A percentile compares a stretch with the other conserved stretches of the same genome.
Conservation (phyloP, 2,329 filamentous ascomycete species). For the Anisogramma anomala region DNA sequence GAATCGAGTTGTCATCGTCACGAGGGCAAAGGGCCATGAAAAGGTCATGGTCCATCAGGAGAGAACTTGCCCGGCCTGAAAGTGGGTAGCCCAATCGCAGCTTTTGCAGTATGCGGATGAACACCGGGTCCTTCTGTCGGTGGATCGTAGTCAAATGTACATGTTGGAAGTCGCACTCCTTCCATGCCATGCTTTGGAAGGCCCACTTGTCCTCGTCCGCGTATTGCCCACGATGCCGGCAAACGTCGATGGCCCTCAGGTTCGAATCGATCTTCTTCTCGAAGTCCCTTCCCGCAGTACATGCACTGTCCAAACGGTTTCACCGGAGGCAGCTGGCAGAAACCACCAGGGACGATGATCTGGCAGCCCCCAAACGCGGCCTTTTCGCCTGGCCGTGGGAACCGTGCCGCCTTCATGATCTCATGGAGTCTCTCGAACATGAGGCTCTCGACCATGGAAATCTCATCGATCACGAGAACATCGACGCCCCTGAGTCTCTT, state of each 20-base stretch:
- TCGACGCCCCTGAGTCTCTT: slow-evolving; percentile 33
- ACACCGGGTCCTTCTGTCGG: slow-evolving; percentile 41
- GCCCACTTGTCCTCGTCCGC: slow-evolving; percentile 46
- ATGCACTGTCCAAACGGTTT: slow-evolving; percentile 43
- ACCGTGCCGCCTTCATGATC: slow-evolving; percentile 30
- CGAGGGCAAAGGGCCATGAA: slow-evolving; percentile 20
- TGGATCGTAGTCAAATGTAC: slow-evolving; percentile 44
- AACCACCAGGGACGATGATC: slow-evolving; percentile 47
- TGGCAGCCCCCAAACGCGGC: slow-evolving; percentile 37
- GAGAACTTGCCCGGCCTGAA: slow-evolving; percentile 24
- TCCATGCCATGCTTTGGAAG: slow-evolving; percentile 45
- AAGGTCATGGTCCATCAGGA: slow-evolving; percentile 32
- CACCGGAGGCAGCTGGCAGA: slow-evolving; percentile 49
- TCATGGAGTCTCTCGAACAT: slow-evolving; percentile 40
- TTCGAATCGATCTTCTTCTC: slow-evolving; percentile 10
- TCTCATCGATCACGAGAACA: slow-evolving; percentile 53
- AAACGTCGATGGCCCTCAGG: slow-evolving; percentile 20
- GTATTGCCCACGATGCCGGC: slow-evolving; percentile 26
- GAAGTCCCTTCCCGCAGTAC: slow-evolving; percentile 30
- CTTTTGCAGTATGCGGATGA: slow-evolving; percentile 45
- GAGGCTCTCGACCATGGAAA: slow-evolving; percentile 51
- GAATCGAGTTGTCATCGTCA: slow-evolving; percentile 51
- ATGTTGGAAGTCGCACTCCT: slow-evolving; percentile 39
- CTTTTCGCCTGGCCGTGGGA: background rate
- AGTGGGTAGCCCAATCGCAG: slow-evolving; percentile 36